Evolutionary conservation across 768 basidiomycete species (phyloP), one percentile per base, ranked within the genome.

Genomic region (Termitomyces sp.): DNA sequence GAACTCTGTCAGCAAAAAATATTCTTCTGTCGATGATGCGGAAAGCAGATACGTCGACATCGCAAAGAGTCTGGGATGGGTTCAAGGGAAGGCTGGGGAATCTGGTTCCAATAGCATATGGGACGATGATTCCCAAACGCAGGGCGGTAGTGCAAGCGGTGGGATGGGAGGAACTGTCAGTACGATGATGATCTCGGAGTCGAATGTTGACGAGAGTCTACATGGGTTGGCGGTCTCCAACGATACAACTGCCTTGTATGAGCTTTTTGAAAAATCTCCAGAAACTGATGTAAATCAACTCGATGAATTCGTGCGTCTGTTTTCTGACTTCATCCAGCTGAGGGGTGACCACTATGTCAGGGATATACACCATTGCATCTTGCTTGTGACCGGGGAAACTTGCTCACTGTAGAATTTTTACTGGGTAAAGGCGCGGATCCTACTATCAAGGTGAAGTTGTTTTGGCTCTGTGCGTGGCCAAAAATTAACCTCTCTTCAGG

Each of bases 351-450:
- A 13, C 38, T n/a, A 47, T n/a, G 52, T 48, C 65, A 97, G 94
- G 94, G 92, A 36, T 94, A 93, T 68, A 91, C 93, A 0, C 80
- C 94, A 8, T 72, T 97, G 20, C 94, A 97, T 64, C 77, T 95
- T 0, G 94, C 94, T 5, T 83, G 86, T 28, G 94, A 97, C 69
- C 77, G 94, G 65, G 94, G 94, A 1, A 78, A 85, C 64, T 55
- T 75, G 7, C 74, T 76, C 0, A 72, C 82, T 3, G 87, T 89
- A 2, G 71, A 77, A 61, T 56, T 85, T 5, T 70, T 97, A 42
- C 67, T 94, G 20, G 63, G 75, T 22, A 73, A 76, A 52, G 92
- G 90, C 4, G 93, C 88, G 6, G 83, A 92, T 63, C 69, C 65
- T 45, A 70, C 71, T 33, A 72, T 89, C 45, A 85, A 87, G 80